Conservation (phyloP, 1,139 yeast species). For the Kurtzmaniella quercitrusa region DNA sequence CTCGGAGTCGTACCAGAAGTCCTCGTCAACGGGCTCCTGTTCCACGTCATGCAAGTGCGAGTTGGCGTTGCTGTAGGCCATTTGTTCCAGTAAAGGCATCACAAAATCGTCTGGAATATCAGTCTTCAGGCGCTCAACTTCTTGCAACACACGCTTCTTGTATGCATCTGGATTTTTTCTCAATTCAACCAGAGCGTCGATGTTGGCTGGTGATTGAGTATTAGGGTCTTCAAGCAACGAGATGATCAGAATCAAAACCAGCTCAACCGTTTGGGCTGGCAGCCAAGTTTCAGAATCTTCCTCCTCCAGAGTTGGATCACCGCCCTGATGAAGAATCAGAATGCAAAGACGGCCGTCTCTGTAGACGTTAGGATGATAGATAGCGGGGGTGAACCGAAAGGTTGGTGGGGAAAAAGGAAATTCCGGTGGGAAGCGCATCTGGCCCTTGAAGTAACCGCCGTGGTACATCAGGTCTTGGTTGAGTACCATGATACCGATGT, state of each 20-base stretch:
- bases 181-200: conserved; percentile 93
- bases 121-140: conserved; percentile 77
- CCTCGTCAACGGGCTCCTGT: conserved; percentile 75
- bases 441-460: conserved; percentile 95
- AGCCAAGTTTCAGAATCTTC: conserved; percentile 94
- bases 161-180: conserved; percentile 80
- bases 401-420: conserved; percentile 92
- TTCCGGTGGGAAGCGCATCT: conserved; percentile 87
- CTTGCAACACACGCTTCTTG: conserved; percentile 71
- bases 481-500: conserved; percentile 87
- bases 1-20: conserved; percentile 80
- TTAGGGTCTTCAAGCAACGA: conserved; percentile 92
- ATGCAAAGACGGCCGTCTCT: conserved; percentile 91
- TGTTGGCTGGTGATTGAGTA: conserved; percentile 90
- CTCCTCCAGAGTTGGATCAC: conserved; percentile 85
- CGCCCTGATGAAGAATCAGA: conserved; percentile 85
- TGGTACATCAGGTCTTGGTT: conserved; percentile 87
- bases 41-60: conserved; percentile 38
- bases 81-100: conserved; percentile 64
- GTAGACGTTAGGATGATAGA: conserved; percentile 92
- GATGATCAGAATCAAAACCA: conserved; percentile 83
- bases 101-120: conserved; percentile 84
- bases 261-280: conserved; percentile 93
- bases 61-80: conserved; percentile 55
- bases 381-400: conserved; percentile 90